Conservation (phyloP, 2,329 filamentous ascomycete species). For the Penicillium freii region DNA sequence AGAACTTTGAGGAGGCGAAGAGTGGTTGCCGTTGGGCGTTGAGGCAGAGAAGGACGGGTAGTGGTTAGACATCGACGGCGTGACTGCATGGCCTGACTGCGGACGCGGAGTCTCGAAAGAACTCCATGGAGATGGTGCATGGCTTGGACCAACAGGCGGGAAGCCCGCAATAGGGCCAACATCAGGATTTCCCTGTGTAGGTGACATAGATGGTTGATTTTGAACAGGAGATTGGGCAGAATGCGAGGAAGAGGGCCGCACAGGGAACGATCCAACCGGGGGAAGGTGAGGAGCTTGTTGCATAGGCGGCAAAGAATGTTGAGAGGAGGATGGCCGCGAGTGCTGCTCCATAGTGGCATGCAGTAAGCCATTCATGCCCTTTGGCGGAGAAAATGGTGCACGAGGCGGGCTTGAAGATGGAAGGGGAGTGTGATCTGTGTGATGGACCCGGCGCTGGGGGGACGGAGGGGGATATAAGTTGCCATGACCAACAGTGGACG, state of each 20-base stretch:
- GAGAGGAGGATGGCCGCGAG: conserved; percentile 20
- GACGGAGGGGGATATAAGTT: conserved; percentile 26
- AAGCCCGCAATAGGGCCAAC: conserved; percentile 47
- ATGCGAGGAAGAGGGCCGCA: conserved; percentile 45
- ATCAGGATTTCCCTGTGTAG: conserved; percentile 51
- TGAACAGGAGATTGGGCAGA: conserved; percentile 40
- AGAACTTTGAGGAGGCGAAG: conserved; percentile 39
- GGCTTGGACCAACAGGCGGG: conserved; percentile 32
- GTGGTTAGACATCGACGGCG: conserved; percentile 31
- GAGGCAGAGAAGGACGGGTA: conserved; percentile 35
- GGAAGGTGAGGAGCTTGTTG: conserved; percentile 34
- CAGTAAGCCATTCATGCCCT: conserved; percentile 30
- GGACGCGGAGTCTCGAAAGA: conserved; percentile 35
- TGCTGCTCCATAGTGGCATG: conserved; percentile 25
- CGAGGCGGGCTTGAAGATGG: conserved; percentile 29
- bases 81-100: conserved; percentile 28
- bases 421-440: conserved; percentile 18
- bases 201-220: conserved; percentile 49
- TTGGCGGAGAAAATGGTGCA: conserved; percentile 35
- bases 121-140: conserved; percentile 32
- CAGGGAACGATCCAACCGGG: conserved; percentile 33
- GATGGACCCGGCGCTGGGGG: conserved; percentile 33
- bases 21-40: conserved; percentile 33
- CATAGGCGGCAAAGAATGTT: conserved; percentile 25
- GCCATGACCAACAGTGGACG: conserved; percentile 9